Conservation (phyloP, 1,284 basidiomycete genomes). For the Sparassis latifolia region DNA sequence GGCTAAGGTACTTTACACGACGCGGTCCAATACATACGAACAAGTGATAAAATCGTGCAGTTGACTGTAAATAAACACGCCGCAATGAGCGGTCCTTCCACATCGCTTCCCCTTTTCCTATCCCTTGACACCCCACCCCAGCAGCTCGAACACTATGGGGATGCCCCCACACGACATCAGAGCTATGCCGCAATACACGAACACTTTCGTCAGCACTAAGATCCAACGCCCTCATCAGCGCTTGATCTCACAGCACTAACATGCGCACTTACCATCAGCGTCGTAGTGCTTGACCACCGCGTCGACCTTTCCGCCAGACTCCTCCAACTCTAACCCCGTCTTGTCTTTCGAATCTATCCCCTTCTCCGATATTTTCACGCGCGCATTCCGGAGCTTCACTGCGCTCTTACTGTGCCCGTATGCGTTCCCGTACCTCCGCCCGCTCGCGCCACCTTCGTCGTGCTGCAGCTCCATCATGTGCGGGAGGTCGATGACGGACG, state of each 20-base stretch:
- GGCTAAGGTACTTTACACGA: too few relatives aligned
- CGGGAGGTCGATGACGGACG: conserved; percentile 80
- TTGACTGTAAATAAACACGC: too few relatives aligned
- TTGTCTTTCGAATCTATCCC: conserved; percentile 18
- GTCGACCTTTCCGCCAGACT: conserved; percentile 23
- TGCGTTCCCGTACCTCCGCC: conserved; percentile 4
- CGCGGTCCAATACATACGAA: too few relatives aligned
- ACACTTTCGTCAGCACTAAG: conserved; percentile 83
- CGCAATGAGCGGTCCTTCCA: too few relatives aligned
- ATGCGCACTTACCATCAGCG: conserved; percentile 62
- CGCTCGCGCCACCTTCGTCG: conserved; percentile 17
- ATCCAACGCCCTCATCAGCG: conserved; percentile 7
- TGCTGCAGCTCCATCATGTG: conserved; percentile 32
- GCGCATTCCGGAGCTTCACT: conserved; percentile 8
- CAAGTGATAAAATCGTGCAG: too few relatives aligned
- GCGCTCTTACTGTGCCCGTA: conserved; percentile 15
- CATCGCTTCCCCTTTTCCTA: too few relatives aligned
- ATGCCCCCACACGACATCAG: conserved; percentile 55
- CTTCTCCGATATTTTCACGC: conserved; percentile 8
- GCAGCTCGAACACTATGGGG: conserved; percentile 62
- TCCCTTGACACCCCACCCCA: conserved; percentile 60
- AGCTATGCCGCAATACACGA: conserved; percentile 86
- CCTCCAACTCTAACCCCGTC: conserved; percentile 23
- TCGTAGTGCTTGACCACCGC: conserved; percentile 67
- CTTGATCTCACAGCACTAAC: conserved; percentile 1